A percentile compares a stretch with the other conserved stretches of the same genome.
Conservation (phyloP, 371 early-diverging fungal genomes). For the Mortierella sp. region DNA sequence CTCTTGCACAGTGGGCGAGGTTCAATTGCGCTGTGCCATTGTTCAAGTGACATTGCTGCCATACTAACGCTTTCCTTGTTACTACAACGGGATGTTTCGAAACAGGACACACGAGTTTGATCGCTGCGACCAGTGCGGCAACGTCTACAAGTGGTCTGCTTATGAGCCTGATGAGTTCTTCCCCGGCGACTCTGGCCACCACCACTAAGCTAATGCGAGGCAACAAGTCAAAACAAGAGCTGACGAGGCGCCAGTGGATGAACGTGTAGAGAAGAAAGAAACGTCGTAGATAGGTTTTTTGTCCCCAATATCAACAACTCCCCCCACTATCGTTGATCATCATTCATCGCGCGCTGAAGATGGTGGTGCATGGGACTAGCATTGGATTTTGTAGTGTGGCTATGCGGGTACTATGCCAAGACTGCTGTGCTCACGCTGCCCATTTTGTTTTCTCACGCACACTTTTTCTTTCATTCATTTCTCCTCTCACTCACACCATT, state of each 20-base stretch:
- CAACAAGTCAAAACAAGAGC: conserved; percentile 1
- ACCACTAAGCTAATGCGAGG: conserved; percentile 32
- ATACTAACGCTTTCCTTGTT: too few relatives aligned
- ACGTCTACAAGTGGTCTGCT: conserved; percentile 69
- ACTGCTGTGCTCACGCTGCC: neutral
- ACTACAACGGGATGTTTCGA: too few relatives aligned
- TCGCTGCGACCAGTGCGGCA: conserved; percentile 97
- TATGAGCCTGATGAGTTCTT: conserved; percentile 54
- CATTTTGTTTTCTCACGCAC: neutral
- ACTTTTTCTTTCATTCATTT: neutral
- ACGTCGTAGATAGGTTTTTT: conserved; percentile 30
- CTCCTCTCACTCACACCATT: neutral
- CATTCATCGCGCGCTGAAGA: too few relatives aligned
- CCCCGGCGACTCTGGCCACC: conserved; percentile 36
- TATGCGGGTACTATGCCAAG: too few relatives aligned
- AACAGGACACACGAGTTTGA: conserved; percentile 79
- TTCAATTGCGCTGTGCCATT: neutral
- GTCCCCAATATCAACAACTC: conserved; percentile 16
- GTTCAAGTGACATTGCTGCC: too few relatives aligned
- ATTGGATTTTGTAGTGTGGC: too few relatives aligned
- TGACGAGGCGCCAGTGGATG: conserved; percentile 3
- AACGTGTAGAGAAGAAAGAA: conserved; percentile 15
- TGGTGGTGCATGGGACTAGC: too few relatives aligned
- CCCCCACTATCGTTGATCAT: neutral
- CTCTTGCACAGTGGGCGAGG: neutral